phyloP scores from a whole-genome alignment of 768 basidiomycete genomes.

The Steccherinum ochraceum region DNA sequence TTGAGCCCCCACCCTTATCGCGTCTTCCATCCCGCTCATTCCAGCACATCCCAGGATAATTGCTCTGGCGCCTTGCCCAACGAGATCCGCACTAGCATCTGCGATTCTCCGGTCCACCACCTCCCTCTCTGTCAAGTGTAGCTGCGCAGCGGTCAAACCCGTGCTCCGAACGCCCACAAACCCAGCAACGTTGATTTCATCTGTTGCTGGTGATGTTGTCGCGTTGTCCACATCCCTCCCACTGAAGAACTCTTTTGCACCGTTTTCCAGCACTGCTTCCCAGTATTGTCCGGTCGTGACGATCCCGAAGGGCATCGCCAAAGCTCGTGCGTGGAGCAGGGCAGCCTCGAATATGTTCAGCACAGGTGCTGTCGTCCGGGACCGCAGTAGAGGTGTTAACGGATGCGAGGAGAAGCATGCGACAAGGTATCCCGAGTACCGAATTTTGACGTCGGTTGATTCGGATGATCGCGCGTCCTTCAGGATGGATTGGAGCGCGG shows the following conservation, averaged over 20 bases:
- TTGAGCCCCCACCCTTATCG: conserved; percentile 10
- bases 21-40: conserved; percentile 21
- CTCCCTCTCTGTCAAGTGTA: conserved; percentile 20
- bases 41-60: conserved; percentile 19
- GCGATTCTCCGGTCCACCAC: conserved; percentile 21
- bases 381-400: conserved; percentile 20
- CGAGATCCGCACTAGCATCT: conserved; percentile 19
- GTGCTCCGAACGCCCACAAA: conserved; percentile 29
- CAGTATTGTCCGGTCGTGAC: conserved; percentile 31
- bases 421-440: conserved; percentile 15
- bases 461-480: conserved; percentile 5
- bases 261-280: conserved; percentile 23
- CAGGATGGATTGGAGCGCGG: conserved; percentile 2
- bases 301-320: conserved; percentile 25
- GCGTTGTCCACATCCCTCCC: conserved; percentile 6
- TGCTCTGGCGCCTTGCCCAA: conserved; percentile 14
- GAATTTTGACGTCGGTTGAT: conserved; percentile 3
- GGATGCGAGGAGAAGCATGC: conserved; percentile 30
- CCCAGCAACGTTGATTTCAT: conserved; percentile 19
- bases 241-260: conserved; percentile 17
- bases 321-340: conserved; percentile 20
- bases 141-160: conserved; percentile 26
- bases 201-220: background rate
- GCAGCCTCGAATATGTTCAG: conserved; percentile 32
- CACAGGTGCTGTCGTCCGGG: conserved; percentile 14